These are phyloP conservation scores for Penicillium tannophilum DNA, from an alignment of 495 filamentous ascomycete genomes.

Conservation along the genomic window DNA sequence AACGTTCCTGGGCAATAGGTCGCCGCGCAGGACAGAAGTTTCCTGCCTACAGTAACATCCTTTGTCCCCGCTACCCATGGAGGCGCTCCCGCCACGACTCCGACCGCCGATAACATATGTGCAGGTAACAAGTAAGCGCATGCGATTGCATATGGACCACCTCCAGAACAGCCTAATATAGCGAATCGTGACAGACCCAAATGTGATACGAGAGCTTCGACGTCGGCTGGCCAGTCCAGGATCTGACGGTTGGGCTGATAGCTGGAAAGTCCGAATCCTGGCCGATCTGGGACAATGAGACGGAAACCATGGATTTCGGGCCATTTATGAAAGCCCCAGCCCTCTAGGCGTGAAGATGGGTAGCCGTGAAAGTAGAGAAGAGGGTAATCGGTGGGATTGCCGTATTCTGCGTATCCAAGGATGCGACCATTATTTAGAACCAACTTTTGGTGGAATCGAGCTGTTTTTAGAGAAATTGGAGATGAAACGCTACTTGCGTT, in stretches of 20 bases:
- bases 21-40: neutral
- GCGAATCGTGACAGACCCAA: too few relatives aligned
- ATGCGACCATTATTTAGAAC: conserved; percentile 32
- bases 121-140: conserved; percentile 23
- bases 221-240: too few relatives aligned
- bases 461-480: neutral
- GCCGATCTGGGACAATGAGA: conserved; percentile 18
- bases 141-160: too few relatives aligned
- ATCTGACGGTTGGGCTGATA: too few relatives aligned
- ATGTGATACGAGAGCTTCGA: too few relatives aligned
- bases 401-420: conserved; percentile 45
- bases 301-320: conserved; percentile 33
- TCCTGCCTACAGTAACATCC: conserved; percentile 3
- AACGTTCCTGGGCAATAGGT: neutral
- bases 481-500: neutral
- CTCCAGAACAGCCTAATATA: too few relatives aligned
- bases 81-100: conserved; percentile 36
- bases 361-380: conserved; percentile 49
- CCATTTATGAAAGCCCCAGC: conserved; percentile 22
- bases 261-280: too few relatives aligned
- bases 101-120: conserved; percentile 33
- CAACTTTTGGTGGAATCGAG: neutral
- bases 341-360: conserved; percentile 47
- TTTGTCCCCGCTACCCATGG: conserved; percentile 32
- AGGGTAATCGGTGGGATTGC: conserved; percentile 30